phyloP scores from a whole-genome alignment of 345 rosid genomes.

The Barbarea vulgaris region DNA sequence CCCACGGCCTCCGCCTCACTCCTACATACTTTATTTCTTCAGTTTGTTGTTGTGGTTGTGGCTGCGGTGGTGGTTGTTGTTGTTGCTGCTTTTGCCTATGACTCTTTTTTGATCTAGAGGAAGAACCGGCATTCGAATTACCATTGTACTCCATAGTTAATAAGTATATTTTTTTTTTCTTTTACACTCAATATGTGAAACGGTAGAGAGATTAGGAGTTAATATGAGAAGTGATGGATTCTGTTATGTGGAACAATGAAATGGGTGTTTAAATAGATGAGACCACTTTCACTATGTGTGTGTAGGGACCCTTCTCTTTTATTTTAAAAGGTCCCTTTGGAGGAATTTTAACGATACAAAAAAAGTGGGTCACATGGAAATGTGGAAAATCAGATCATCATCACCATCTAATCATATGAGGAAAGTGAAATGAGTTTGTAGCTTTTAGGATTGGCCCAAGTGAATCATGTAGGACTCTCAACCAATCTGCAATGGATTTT shows the following conservation, averaged over 20 bases:
- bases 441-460: constrained; percentile 38
- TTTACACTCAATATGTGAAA: constrained; percentile 11
- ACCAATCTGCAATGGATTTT: constrained; percentile 31
- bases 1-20: constrained; percentile 97
- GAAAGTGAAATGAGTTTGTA: constrained; percentile 37
- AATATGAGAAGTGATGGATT: constrained; percentile 7
- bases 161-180: constrained; percentile 12
- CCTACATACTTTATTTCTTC: constrained; percentile 68
- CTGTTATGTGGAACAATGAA: constrained; percentile 24
- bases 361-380: constrained; percentile 46
- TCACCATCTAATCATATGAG: constrained; percentile 45
- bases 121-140: constrained; percentile 44
- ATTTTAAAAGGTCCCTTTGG: constrained; percentile 28
- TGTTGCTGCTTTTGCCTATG: constrained; percentile 30
- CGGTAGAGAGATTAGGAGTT: constrained; percentile 14
- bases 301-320: constrained; percentile 20
- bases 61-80: constrained; percentile 44
- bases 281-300: constrained; percentile 6
- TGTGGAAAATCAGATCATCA: constrained; percentile 45
- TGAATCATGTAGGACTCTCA: constrained; percentile 37
- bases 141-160: constrained; percentile 34
- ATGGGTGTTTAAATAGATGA: constrained; percentile 36
- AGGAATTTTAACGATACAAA: constrained; percentile 18
- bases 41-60: constrained; percentile 38
- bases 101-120: constrained; percentile 62